Evolutionary conservation across 352 stramenopile genomes (phyloP), one percentile per base, ranked within the genome.

Genomic region (Aphanomyces cochlioides): DNA sequence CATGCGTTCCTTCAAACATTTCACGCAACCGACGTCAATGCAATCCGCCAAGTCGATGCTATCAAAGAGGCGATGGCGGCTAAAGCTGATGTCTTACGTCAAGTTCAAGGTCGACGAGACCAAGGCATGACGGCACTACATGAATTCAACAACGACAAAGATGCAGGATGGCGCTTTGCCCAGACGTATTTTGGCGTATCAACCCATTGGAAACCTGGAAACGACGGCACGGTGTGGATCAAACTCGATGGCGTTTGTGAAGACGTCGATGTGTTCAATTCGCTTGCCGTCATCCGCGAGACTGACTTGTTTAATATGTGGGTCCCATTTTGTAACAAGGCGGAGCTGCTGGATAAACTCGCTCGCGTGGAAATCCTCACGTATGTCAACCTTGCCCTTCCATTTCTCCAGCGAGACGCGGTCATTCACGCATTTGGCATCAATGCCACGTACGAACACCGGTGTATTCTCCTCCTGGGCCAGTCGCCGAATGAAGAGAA

Each of bases 241-340:
- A 94, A 94, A 41, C 73, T 94, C 2, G 84, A 94, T 59, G 84
- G 84, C 5, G 72, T 88, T 10, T 79, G 90, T 7, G 84, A 94
- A 69, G 83, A 81, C 7, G 86, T 90, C 21, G 84, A 94, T 64
- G 82, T 92, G 15, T 92, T 94, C 75, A 89, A 90, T 72, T 88
- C 84, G 3, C 78, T 94, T 21, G 80, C 86, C 0, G 86, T 94
- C 6, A 88, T 94, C n/a, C 80, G 83, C 3, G 86, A 94, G 67
- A 89, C 88, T 15, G 84, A 94, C 54, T 72, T 92, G 10, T 94
- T 87, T 69, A 82, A 74, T 17, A 69, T 82, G 39, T 94, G 86
- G 86, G 81, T 80, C 10, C 86, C 86, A 6, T 92, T 91, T 60
- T 94, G 84, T 61, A 88, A 79, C 19, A 78, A 89, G 38, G 90